Conservation (phyloP, 495 filamentous ascomycete species). For the Hyaloscypha variabilis region DNA sequence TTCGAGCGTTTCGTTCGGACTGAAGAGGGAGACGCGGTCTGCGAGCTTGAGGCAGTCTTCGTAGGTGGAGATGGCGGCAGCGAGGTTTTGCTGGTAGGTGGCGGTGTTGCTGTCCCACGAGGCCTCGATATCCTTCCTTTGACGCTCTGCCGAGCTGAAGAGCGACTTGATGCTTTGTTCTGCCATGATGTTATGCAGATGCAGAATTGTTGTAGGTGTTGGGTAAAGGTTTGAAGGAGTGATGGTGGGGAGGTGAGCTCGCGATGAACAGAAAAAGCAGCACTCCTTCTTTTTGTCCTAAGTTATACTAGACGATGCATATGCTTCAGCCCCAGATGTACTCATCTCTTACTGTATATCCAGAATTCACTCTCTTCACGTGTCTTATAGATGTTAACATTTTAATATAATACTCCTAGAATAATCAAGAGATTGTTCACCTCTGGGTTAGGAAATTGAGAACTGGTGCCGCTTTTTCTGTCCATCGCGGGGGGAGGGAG, state of each 20-base stretch:
- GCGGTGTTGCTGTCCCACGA: conserved; percentile 42
- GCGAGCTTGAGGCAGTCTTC: conserved; percentile 72
- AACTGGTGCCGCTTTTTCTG: too few species aligned
- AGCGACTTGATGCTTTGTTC: conserved; percentile 59
- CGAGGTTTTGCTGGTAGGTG: conserved; percentile 68
- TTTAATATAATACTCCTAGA: too few species aligned
- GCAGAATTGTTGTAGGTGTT: background rate
- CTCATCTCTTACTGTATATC: too few species aligned
- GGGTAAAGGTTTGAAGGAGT: background rate
- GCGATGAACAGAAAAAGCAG: too few species aligned
- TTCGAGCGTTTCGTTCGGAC: conserved; percentile 85
- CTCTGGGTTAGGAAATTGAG: too few species aligned
- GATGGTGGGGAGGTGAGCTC: too few species aligned
- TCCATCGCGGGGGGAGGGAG: background rate
- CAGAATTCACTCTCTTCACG: too few species aligned
- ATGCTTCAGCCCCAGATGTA: too few species aligned
- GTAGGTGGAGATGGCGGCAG: conserved; percentile 66
- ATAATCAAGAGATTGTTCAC: too few species aligned
- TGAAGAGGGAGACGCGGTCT: conserved; percentile 76
- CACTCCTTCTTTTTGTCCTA: too few species aligned
- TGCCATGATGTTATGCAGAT: conserved; percentile 32
- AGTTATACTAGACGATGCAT: too few species aligned
- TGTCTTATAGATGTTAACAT: too few species aligned
- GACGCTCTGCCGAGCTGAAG: conserved; percentile 58
- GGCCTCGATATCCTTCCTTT: conserved; percentile 49